Base-by-base conservation (phyloP, 1,284 basidiomycete species). In the Papiliotrema fonsecae region DNA sequence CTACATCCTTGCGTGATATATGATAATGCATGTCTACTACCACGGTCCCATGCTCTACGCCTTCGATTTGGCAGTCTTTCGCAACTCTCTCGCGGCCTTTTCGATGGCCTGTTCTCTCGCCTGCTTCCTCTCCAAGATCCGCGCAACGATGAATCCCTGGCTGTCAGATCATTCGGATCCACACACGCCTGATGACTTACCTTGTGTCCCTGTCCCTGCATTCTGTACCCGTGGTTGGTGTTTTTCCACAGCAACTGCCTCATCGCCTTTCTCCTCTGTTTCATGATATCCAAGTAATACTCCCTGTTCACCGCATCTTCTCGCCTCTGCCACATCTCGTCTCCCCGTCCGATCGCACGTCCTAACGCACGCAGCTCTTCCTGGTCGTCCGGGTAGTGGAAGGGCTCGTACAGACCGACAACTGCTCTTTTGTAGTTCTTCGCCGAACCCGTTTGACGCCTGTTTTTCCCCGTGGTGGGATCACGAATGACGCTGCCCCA, bases 331-430 rank as follows among this genome's bases (percentile, higher is more conserved):
- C 79, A 78, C 56, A 82, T 78, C 43, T 76, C 66, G 34, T 65
- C 70, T 14, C 76, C 68, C 27, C 32, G 32, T 2, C 62, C 62
- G n/a, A 35, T 46, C 32, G 47, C 41, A 18, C 54, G 39, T 11
- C 62, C 56, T 45, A 58, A 48, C 7, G 67, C 65, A 19, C 64
- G 55, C 83, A 91, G 85, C 68, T 88, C 87, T 63, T 87, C 86
- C 51, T 83, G 58, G 42, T 85, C 82, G 50, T 81, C 81, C 0
- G 90, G 90, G 67, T 89, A 92, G 75, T 91, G 89, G 77, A 94
- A 94, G 1, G 90, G 89, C 60, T 92, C 84, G 31, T 84, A 81
- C 52, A 94, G 79, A 27, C 90, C 90, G 19, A 93, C 88, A 26
- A 92, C 82, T 2, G 88, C 88, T 41, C 87, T 83, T 72, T 94